Base-by-base conservation (phyloP, 805 yeast species). In the Sugiyamaella chiloensis region DNA sequence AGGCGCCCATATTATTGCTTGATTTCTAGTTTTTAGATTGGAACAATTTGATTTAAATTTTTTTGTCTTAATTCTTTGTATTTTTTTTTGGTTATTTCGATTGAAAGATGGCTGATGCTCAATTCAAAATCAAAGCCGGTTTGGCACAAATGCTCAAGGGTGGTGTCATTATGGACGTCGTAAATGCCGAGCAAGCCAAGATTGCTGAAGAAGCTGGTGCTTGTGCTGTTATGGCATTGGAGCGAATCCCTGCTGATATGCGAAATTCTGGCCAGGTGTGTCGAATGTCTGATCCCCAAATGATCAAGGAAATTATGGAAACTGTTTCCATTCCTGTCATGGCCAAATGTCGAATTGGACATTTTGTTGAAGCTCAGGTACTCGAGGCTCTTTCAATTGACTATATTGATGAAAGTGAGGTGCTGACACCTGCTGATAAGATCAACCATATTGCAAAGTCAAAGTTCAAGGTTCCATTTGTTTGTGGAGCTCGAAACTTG, bases 321-420 rank as follows among this genome's bases (percentile, higher is more conserved):
- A 76, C 83, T 20, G 73, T 69, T 16, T 63, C 70, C 24, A 69
- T 69, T 48, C 73, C 70, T 17, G 91, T 85, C 44, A 86, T 86
- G 93, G 95, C 95, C 48, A 85, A 85, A 66, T 83, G 84, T 60
- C 76, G 95, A 63, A 85, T 86, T 58, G 95, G 95, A 24, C 95
- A 85, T 66, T 71, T 75, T 56, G 90, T 84, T 34, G 95, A 86
- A 68, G 91, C 93, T 14, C 88, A 84, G 68, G 73, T 85, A 46
- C 72, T 85, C 56, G 81, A 86, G 65, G 80, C 80, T 16, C 69
- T 86, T 50, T 85, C 79, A 42, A 79, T 84, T 40, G 95, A 86
- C 66, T 85, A 82, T 71, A 83, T 85, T 50, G 95, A 85, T 63
- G 95, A 86, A 69, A 80, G 87, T 54, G 95, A 85, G 67, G 95